phyloP scores from a whole-genome alignment of 2,329 filamentous ascomycete genomes.

The Balansia obtecta region DNA sequence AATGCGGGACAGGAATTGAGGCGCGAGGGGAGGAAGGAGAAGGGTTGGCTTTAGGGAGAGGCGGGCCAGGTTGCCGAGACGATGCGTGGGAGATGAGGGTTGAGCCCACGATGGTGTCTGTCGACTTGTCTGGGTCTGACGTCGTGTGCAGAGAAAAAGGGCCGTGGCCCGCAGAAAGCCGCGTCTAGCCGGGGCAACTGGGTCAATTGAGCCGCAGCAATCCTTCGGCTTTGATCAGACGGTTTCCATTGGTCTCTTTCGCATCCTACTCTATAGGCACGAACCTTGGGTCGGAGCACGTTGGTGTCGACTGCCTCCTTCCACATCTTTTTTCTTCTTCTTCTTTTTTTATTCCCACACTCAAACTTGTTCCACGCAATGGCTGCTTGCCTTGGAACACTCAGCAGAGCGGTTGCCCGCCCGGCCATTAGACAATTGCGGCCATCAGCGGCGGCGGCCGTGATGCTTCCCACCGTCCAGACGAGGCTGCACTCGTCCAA shows the following conservation, averaged over 20 bases:
- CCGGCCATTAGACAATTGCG: conserved; percentile 14
- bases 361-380: conserved; percentile 19
- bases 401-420: conserved; percentile 23
- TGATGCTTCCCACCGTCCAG: conserved; percentile 24
- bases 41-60: neutral
- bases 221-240: neutral
- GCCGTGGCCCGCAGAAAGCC: conserved; percentile 28
- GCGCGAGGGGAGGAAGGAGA: neutral
- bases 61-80: neutral
- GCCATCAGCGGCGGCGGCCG: neutral
- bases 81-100: too few relatives aligned
- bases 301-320: too few relatives aligned
- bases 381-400: conserved; percentile 25
- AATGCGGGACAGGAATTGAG: neutral
- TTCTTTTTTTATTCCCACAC: too few relatives aligned
- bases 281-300: neutral
- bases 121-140: conserved; percentile 3
- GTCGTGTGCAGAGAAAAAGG: conserved; percentile 4
- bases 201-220: neutral
- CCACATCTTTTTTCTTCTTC: too few relatives aligned
- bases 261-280: neutral
- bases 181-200: conserved; percentile 23
- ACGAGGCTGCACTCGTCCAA: conserved; percentile 40
- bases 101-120: neutral
- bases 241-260: neutral